A percentile compares a stretch with the other conserved stretches of the same genome.
phyloP scores from a whole-genome alignment of 2,329 filamentous ascomycete genomes.

The Geosmithia flava region DNA sequence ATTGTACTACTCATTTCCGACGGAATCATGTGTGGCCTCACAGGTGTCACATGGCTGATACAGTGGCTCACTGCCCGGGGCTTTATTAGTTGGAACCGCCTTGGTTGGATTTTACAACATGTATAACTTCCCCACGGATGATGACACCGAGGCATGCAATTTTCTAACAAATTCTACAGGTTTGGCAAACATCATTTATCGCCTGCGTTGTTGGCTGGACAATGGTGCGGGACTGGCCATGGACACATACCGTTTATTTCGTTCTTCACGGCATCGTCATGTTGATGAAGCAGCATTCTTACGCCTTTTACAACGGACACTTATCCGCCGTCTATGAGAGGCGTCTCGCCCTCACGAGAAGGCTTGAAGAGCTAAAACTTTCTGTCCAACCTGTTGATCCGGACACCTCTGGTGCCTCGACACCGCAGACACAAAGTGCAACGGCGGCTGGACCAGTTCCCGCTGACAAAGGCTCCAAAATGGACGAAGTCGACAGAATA shows the following conservation, averaged over 20 bases:
- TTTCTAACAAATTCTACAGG: constrained; percentile 15
- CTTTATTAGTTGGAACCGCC: constrained; percentile 53
- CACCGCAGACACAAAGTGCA: background rate
- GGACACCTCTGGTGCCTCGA: constrained; percentile 8
- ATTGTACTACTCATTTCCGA: constrained; percentile 49
- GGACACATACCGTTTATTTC: constrained; percentile 72
- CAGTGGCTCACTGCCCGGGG: constrained; percentile 47
- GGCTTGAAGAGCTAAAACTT: constrained; percentile 46
- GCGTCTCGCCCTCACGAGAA: constrained; percentile 27
- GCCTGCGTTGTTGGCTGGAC: constrained; percentile 51
- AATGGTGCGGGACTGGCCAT: constrained; percentile 63
- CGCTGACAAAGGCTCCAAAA: constrained; percentile 18
- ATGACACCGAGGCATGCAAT: too few species aligned
- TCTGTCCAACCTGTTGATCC: constrained; percentile 8
- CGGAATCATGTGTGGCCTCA: constrained; percentile 54
- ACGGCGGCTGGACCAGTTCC: background rate
- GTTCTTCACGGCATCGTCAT: constrained; percentile 63
- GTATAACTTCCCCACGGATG: constrained; percentile 18
- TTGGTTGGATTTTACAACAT: constrained; percentile 65
- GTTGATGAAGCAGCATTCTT: constrained; percentile 77
- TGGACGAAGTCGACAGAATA: constrained; percentile 45
- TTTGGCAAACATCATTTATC: constrained; percentile 59
- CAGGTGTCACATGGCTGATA: constrained; percentile 51
- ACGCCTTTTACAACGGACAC: constrained; percentile 69
- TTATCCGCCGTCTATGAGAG: constrained; percentile 47